phyloP scores from a whole-genome alignment of 805 yeast species.

The Metschnikowia similis region DNA sequence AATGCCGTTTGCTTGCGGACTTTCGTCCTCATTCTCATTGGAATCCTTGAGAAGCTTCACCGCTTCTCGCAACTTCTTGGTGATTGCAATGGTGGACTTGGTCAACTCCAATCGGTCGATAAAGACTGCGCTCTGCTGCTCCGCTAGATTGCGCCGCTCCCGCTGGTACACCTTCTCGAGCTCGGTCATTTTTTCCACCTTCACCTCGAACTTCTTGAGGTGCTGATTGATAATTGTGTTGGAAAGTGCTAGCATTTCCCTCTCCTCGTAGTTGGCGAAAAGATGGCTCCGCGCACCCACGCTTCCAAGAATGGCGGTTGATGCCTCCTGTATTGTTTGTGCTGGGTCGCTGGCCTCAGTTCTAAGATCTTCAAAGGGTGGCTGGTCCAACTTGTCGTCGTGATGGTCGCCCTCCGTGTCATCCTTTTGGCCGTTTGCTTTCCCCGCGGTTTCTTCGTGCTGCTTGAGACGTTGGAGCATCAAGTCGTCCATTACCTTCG shows the following conservation, averaged over 20 bases:
- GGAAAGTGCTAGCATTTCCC: conserved; percentile 63
- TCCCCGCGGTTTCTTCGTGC: conserved; percentile 3
- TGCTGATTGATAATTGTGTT: conserved; percentile 58
- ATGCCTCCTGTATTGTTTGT: conserved; percentile 52
- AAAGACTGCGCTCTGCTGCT: conserved; percentile 63
- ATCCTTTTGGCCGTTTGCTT: conserved; percentile 3
- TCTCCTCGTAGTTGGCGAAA: conserved; percentile 75
- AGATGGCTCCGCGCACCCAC: conserved; percentile 76
- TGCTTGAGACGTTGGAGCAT: conserved; percentile 2
- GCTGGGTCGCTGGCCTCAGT: conserved; percentile 5
- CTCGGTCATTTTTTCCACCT: conserved; percentile 53
- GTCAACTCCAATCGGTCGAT: conserved; percentile 64
- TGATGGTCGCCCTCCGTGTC: not conserved
- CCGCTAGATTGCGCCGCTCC: conserved; percentile 55
- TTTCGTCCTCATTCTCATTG: conserved; percentile 6
- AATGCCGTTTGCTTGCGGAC: conserved; percentile 9
- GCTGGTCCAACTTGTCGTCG: conserved; percentile 1
- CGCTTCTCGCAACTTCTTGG: conserved; percentile 43
- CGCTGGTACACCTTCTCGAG: conserved; percentile 63
- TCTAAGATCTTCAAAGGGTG: conserved; percentile 7
- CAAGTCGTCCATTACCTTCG: conserved; percentile 40
- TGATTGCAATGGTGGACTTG: conserved; percentile 49
- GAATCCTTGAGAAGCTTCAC: conserved; percentile 15
- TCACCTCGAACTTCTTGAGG: conserved; percentile 59
- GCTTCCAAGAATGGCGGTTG: conserved; percentile 67